Evolutionary conservation across 768 basidiomycete species (phyloP).

Genomic region (Chalciporus piperatus): DNA sequence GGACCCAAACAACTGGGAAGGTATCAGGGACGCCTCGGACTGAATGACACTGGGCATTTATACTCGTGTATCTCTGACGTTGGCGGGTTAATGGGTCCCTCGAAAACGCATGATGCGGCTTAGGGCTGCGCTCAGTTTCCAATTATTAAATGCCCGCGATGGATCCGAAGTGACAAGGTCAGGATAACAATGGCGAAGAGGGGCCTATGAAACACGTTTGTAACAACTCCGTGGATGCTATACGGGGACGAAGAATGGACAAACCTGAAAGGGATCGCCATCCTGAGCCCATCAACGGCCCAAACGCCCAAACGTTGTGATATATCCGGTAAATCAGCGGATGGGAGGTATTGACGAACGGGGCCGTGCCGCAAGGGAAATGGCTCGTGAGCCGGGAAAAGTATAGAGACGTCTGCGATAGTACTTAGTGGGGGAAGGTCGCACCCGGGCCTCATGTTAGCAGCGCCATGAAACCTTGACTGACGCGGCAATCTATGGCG

Average conservation of each 20-base stretch:
- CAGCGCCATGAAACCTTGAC: constrained; percentile 34
- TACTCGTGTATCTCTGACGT: constrained; percentile 30
- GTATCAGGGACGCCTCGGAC: constrained; percentile 26
- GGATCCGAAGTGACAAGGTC: constrained; percentile 20
- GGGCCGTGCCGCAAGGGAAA: constrained; percentile 27
- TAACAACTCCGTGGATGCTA: constrained; percentile 14
- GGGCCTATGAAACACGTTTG: constrained; percentile 34
- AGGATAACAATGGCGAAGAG: constrained; percentile 24
- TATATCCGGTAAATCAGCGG: constrained; percentile 36
- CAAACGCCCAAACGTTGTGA: constrained; percentile 14
- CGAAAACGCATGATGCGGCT: constrained; percentile 25
- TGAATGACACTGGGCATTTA: constrained; percentile 28
- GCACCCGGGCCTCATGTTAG: constrained; percentile 33
- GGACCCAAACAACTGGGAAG: constrained; percentile 18
- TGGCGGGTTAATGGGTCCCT: constrained; percentile 32
- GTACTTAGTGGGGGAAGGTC: constrained; percentile 20
- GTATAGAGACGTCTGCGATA: constrained; percentile 19
- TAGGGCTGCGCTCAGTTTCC: constrained; percentile 31
- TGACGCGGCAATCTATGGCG: constrained; percentile 31
- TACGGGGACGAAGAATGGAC: constrained; percentile 26
- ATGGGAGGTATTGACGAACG: constrained; percentile 6
- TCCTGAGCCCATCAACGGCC: constrained; percentile 14
- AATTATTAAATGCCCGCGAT: constrained; percentile 35
- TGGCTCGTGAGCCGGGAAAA: constrained; percentile 21
- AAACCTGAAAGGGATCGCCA: constrained; percentile 20